Conservation (phyloP, 208 protist genomes). For the Leishmania tropica region DNA sequence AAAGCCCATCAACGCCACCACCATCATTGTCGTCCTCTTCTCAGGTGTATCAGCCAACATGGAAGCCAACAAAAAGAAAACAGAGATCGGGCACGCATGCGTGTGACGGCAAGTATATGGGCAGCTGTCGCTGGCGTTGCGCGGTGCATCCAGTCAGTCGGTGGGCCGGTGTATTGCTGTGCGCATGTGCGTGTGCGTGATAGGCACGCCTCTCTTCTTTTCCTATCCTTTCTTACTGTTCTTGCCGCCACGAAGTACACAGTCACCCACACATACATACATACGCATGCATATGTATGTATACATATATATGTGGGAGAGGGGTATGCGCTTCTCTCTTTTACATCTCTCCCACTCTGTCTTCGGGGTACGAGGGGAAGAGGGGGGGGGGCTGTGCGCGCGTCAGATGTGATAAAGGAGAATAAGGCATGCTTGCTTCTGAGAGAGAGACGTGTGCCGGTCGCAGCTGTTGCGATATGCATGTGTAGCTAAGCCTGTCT, state of each 20-base stretch:
- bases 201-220: background rate
- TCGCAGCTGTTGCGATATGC: background rate
- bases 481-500: background rate
- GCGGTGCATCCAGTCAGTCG: background rate
- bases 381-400: too few species aligned
- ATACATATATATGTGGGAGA: background rate
- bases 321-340: background rate
- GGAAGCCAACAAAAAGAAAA: background rate
- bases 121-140: background rate
- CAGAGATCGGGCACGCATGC: too few species aligned
- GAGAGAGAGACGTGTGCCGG: background rate
- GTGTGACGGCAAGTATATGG: background rate
- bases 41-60: background rate
- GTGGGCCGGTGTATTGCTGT: background rate
- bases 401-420: too few species aligned
- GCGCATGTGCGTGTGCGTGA: background rate
- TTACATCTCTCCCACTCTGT: background rate
- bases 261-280: background rate
- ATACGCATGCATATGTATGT: background rate
- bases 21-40: background rate
- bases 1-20: too few species aligned
- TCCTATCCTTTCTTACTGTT: background rate
- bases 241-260: background rate
- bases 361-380: background rate
- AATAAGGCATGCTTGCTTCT: background rate